phyloP scores from a whole-genome alignment of 768 basidiomycete species.

The Gelatoporia subvermispora region DNA sequence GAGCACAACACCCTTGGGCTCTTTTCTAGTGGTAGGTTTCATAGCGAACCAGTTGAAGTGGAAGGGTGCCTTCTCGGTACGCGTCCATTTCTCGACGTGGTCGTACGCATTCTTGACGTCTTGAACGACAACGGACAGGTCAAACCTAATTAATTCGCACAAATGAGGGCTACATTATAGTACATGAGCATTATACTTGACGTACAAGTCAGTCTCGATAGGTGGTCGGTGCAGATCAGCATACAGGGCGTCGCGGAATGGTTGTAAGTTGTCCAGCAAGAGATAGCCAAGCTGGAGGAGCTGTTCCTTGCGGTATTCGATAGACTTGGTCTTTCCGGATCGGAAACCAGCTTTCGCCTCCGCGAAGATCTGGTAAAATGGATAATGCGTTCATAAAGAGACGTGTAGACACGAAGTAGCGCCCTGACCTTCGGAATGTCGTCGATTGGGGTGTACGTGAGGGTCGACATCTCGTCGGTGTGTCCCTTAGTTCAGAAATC shows the following conservation, averaged over 20 bases:
- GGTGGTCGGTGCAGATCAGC: constrained; percentile 59
- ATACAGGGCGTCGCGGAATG: constrained; percentile 51
- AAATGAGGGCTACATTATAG: background rate
- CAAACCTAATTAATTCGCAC: constrained; percentile 42
- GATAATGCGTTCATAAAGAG: background rate
- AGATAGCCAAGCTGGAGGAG: constrained; percentile 67
- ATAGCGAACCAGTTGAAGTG: constrained; percentile 52
- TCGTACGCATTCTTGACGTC: constrained; percentile 53
- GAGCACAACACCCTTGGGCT: constrained; percentile 70
- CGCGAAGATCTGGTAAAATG: constrained; percentile 42
- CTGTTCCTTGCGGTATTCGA: constrained; percentile 70
- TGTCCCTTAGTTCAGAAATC: too few relatives aligned
- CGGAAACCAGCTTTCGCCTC: constrained; percentile 51
- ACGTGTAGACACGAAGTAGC: background rate
- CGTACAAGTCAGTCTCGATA: constrained; percentile 49
- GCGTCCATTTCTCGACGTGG: constrained; percentile 69
- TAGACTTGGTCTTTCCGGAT: constrained; percentile 54
- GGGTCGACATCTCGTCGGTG: background rate
- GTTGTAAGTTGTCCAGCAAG: constrained; percentile 62
- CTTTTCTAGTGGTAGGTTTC: constrained; percentile 61
- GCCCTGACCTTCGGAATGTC: constrained; percentile 19
- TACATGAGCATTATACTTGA: too few relatives aligned
- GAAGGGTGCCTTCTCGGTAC: constrained; percentile 54
- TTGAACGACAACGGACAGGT: constrained; percentile 45
- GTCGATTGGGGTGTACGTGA: constrained; percentile 13